These are phyloP conservation scores for Pyrrhoderma noxium DNA, from an alignment of 1,284 basidiomycete species.

Conservation along the genomic window DNA sequence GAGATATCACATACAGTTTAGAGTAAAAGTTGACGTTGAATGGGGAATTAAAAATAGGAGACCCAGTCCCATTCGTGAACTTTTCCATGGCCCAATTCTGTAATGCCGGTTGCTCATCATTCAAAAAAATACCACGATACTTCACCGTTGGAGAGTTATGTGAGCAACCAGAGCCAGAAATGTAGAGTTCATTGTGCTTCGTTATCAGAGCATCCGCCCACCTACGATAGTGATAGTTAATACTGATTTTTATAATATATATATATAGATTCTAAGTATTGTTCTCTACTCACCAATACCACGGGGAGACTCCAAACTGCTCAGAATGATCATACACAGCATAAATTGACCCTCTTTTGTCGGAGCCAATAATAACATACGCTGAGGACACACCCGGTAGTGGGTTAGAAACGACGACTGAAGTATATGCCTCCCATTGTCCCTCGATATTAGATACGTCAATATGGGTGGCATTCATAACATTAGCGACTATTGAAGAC, in stretches of 20 bases:
- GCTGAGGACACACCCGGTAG: slow-evolving; percentile 50
- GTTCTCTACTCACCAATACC: slow-evolving; percentile 45
- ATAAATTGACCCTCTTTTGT: slow-evolving; percentile 62
- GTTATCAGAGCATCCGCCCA: slow-evolving; percentile 64
- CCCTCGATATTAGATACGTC: slow-evolving; percentile 52
- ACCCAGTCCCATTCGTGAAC: slow-evolving; percentile 59
- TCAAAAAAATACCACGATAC: slow-evolving; percentile 60
- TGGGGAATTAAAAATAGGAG: slow-evolving; percentile 40
- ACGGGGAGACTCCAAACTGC: slow-evolving; percentile 64
- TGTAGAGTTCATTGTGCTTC: slow-evolving; percentile 41
- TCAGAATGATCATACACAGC: slow-evolving; percentile 66
- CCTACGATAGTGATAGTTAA: too few relatives aligned
- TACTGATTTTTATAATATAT: too few relatives aligned
- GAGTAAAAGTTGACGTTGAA: slow-evolving; percentile 64
- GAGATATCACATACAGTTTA: slow-evolving; percentile 39
- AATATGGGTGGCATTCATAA: slow-evolving; percentile 44
- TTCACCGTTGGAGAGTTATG: slow-evolving; percentile 66
- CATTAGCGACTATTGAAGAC: slow-evolving; percentile 49
- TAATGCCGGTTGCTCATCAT: slow-evolving; percentile 58
- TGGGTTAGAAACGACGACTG: slow-evolving; percentile 46
- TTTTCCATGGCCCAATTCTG: slow-evolving; percentile 50
- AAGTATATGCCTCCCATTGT: slow-evolving; percentile 57
- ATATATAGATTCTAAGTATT: too few relatives aligned
- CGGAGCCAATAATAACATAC: slow-evolving; percentile 59
- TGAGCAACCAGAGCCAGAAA: slow-evolving; percentile 44